Conservation (phyloP, 148 eudicot species). For the Cornus kousa region DNA sequence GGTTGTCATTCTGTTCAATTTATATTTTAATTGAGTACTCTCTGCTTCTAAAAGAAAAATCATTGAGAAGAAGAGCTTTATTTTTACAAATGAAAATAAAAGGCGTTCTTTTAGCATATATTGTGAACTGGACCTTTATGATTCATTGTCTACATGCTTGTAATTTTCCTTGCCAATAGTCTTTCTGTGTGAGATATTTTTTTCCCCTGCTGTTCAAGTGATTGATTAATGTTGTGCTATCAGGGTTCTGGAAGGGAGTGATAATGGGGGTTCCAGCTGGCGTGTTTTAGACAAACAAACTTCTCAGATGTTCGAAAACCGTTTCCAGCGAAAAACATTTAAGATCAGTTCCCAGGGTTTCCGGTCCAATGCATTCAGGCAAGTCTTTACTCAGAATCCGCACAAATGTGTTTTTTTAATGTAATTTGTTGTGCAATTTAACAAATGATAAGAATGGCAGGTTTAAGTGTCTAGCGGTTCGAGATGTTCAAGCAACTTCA, state of each 20-base stretch:
- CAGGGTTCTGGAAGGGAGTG: constrained; percentile 95
- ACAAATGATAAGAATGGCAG: constrained; percentile 36
- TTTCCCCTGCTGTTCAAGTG: not conserved
- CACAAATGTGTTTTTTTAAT: not conserved
- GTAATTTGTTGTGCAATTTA: not conserved
- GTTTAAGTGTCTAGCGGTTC: constrained; percentile 65
- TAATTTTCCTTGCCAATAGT: too few relatives aligned
- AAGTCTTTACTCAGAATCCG: constrained; percentile 3
- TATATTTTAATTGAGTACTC: too few relatives aligned
- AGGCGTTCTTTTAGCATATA: not conserved
- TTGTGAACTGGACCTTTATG: not conserved
- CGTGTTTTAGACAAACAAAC: constrained; percentile 59
- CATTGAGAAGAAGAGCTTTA: not conserved
- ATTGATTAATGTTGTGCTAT: not conserved
- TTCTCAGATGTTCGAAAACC: constrained; percentile 61
- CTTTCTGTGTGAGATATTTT: not conserved
- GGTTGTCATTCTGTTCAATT: too few relatives aligned
- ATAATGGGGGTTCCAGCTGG: constrained; percentile 85
- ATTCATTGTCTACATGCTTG: too few relatives aligned
- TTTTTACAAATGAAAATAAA: not conserved
- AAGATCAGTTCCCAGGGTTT: constrained; percentile 32
- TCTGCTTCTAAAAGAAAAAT: too few relatives aligned
- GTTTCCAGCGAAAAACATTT: constrained; percentile 67
- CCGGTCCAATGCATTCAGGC: constrained; percentile 81
- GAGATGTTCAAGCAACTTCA: constrained; percentile 54